Percentiles rank a stretch among this genome's conserved stretches.
These are phyloP conservation scores for Mortierella sp. DNA, from an alignment of 371 early-diverging fungal genomes.

Conservation along the genomic window DNA sequence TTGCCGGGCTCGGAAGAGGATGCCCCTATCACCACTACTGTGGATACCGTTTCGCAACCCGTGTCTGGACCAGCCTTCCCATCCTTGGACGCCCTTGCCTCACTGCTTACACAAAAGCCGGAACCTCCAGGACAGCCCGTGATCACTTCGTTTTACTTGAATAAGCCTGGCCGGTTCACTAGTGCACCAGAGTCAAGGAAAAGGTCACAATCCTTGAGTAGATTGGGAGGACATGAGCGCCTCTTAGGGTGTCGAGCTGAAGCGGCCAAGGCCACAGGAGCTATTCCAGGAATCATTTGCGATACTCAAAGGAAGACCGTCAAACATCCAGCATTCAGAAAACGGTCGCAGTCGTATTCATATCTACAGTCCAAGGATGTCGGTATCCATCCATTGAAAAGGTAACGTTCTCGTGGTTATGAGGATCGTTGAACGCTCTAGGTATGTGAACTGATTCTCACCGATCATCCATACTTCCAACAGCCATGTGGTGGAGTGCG, in stretches of 20 bases:
- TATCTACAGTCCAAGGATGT: constrained; percentile 14
- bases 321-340: constrained; percentile 29
- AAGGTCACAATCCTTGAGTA: constrained; percentile 35
- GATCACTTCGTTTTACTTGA: constrained; percentile 28
- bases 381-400: constrained; percentile 18
- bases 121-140: constrained; percentile 37
- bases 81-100: constrained; percentile 18
- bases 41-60: constrained; percentile 17
- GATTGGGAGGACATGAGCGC: constrained; percentile 31
- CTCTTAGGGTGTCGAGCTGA: constrained; percentile 29
- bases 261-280: constrained; percentile 9
- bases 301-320: constrained; percentile 19
- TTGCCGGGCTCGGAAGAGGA: constrained; percentile 36
- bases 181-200: constrained; percentile 3
- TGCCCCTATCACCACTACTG: background rate
- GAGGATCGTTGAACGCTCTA: no score
- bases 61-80: constrained; percentile 7
- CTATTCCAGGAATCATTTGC: constrained; percentile 27
- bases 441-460: no score
- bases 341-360: constrained; percentile 31
- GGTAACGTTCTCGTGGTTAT: no score
- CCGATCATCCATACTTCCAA: background rate
- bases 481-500: constrained; percentile 40
- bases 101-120: constrained; percentile 33
- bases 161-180: background rate